Conservation (phyloP, 495 filamentous ascomycete genomes). For the Evansstolkia leycettana region DNA sequence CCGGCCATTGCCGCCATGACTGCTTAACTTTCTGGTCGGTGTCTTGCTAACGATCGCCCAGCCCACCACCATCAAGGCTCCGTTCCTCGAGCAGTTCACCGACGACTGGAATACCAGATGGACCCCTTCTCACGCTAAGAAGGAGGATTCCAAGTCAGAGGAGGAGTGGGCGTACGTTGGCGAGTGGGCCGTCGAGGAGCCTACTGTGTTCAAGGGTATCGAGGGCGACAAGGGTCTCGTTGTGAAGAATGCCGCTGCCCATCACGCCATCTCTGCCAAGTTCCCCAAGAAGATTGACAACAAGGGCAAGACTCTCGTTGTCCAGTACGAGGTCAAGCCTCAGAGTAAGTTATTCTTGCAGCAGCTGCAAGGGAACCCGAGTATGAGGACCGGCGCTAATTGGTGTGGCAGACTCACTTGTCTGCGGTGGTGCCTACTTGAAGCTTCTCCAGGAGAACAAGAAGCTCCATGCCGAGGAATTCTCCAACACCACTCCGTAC, state of each 20-base stretch:
- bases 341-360: constrained; percentile 56
- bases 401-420: constrained; percentile 59
- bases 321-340: constrained; percentile 99
- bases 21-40: too few species aligned
- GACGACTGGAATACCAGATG: constrained; percentile 86
- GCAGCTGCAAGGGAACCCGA: too few species aligned
- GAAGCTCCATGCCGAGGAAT: constrained; percentile 92
- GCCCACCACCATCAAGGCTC: constrained; percentile 79
- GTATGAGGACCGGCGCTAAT: constrained; percentile 7
- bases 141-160: constrained; percentile 72
- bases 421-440: constrained; percentile 98
- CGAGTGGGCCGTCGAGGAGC: constrained; percentile 95
- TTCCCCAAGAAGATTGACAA: constrained; percentile 94
- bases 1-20: neutral
- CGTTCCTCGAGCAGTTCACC: constrained; percentile 98
- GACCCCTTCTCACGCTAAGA: constrained; percentile 92
- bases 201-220: constrained; percentile 81
- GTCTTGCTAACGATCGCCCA: constrained; percentile 18
- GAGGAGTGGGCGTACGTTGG: constrained; percentile 98
- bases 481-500: constrained; percentile 94
- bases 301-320: constrained; percentile 91
- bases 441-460: constrained; percentile 98
- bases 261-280: constrained; percentile 99
- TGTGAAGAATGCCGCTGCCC: constrained; percentile 90
- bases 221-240: constrained; percentile 95